These are phyloP conservation scores for Thermoascus crustaceus DNA, from an alignment of 2,329 filamentous ascomycete genomes.

Conservation along the genomic window DNA sequence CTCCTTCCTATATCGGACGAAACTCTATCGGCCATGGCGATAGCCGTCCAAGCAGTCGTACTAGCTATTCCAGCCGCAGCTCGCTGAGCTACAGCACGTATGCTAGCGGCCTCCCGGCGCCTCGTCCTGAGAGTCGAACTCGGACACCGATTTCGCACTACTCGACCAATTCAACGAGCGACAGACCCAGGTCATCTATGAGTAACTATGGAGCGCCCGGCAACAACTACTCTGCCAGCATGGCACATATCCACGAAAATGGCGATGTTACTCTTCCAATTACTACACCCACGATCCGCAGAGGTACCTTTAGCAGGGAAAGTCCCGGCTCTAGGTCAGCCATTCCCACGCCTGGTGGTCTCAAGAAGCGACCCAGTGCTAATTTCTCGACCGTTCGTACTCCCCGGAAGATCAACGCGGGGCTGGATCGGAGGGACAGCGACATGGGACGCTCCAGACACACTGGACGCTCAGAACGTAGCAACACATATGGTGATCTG, in stretches of 20 bases:
- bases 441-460: conserved; percentile 43
- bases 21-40: too few species aligned
- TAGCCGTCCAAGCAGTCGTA: conserved; percentile 66
- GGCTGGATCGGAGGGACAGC: conserved; percentile 26
- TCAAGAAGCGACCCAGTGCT: conserved; percentile 47
- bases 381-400: conserved; percentile 33
- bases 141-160: conserved; percentile 57
- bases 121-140: conserved; percentile 57
- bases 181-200: conserved; percentile 60
- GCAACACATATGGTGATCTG: conserved; percentile 41
- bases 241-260: conserved; percentile 49
- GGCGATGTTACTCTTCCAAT: conserved; percentile 28
- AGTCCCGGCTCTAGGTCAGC: conserved; percentile 34
- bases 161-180: conserved; percentile 39
- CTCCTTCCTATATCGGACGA: conserved; percentile 28
- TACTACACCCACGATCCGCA: conserved; percentile 18
- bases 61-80: conserved; percentile 47
- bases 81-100: conserved; percentile 34
- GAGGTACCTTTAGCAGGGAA: conserved; percentile 36
- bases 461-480: too few species aligned
- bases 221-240: conserved; percentile 51
- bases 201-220: conserved; percentile 50
- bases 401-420: conserved; percentile 32
- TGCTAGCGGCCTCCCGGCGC: conserved; percentile 29
- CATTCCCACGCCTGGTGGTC: conserved; percentile 41